Evolutionary conservation across 2,329 filamentous ascomycete species (phyloP).

Genomic region (Fusarium chaquense): DNA sequence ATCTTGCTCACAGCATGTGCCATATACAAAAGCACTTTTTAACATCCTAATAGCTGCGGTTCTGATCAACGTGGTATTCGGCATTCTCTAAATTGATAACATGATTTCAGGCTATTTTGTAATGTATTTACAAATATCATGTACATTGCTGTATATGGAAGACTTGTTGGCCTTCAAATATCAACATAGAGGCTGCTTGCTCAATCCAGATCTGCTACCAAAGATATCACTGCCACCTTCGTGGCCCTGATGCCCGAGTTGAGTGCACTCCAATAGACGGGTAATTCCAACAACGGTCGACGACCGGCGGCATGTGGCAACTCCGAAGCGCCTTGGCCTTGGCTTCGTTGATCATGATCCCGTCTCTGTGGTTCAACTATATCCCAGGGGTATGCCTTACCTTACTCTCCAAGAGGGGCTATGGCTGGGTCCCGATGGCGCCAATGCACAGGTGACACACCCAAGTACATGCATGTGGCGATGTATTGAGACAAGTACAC

Average conservation of each 20-base stretch:
- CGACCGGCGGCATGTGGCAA: not conserved
- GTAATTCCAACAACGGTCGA: not conserved
- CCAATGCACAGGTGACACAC: not conserved
- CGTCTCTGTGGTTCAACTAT: not conserved
- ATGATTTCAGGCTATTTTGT: not conserved
- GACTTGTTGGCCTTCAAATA: fast-evolving
- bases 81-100: not conserved
- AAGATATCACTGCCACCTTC: not conserved
- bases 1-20: no score
- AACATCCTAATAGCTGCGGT: not conserved
- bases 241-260: not conserved
- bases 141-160: not conserved
- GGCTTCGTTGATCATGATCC: not conserved
- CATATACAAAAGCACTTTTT: fast-evolving
- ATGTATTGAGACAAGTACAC: not conserved
- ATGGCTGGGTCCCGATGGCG: not conserved
- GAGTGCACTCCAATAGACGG: not conserved
- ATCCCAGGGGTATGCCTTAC: not conserved
- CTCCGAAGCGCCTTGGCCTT: not conserved
- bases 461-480: not conserved
- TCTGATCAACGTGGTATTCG: not conserved
- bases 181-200: not conserved
- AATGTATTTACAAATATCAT: not conserved
- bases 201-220: fast-evolving
- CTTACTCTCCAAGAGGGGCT: not conserved